Evolutionary conservation across 768 basidiomycete species (phyloP), one percentile per base, ranked within the genome.

Genomic region (Mycena alexandri): DNA sequence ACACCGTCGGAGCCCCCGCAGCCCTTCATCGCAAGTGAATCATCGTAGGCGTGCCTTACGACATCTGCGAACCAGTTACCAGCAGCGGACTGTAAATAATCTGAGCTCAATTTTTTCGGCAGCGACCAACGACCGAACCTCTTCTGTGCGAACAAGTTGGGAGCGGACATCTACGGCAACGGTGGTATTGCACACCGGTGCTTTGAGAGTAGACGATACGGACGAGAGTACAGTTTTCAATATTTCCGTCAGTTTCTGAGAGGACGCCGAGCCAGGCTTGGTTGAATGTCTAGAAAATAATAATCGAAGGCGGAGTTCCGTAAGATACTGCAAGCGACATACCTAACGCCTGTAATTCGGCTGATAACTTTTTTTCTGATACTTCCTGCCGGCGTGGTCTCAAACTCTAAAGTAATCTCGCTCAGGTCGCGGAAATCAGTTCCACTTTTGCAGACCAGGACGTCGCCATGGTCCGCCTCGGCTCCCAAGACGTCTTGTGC

Each of bases 11-110:
- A 88, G 2, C 89, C 93, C 13, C 84, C 87, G 57, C 82, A 82
- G 22, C 82, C 88, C 71, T 87, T 83, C 72, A 89, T 77, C 54
- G 83, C 85, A 29, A 90, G 79, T 0, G 86, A 84, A 61, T 92
- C 91, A 63, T 94, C 93, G 70, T 94, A 98, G 0, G 93, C 88
- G 76, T 95, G 92, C 69, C 92, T 81, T 46, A 94, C 76, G 41
- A 96, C 87, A 76, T 97, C 95, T 1, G 94, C 90, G 68, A 96
- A 89, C 92, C 93, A 95, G 73, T 97, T 93, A 17, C 86, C 87
- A 19, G 86, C 83, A 5, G 89, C 87, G 13, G 90, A 89, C 92
- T 94, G 68, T 22, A 9, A 38, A 41, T 48, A 2, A 25, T 34
- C 61, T 34, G 34, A 5, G 21, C 36, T 44, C 41, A 65, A 60